phyloP scores from a whole-genome alignment of 345 rosid genomes.

The Eucalyptus decipiens region DNA sequence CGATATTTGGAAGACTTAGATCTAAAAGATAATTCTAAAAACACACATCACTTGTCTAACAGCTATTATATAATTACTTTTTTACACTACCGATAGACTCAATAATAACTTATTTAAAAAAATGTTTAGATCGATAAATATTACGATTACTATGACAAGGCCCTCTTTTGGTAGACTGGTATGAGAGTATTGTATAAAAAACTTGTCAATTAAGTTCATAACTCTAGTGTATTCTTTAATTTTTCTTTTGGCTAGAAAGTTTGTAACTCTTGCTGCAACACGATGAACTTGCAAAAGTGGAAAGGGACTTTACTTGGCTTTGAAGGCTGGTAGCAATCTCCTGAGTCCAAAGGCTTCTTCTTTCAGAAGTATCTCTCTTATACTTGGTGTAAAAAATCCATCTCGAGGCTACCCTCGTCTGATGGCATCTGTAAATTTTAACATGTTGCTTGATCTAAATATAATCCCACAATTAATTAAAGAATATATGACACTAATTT shows the following conservation, averaged over 20 bases:
- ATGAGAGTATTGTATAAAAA: neutral
- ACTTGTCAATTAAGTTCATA: neutral
- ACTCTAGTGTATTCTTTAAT: no score
- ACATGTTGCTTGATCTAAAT: neutral
- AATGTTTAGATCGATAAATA: neutral
- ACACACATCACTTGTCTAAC: neutral
- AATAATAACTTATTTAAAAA: neutral
- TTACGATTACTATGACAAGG: fast-evolving
- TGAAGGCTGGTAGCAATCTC: neutral
- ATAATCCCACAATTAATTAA: neutral
- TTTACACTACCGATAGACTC: neutral
- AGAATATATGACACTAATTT: neutral
- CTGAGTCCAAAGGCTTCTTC: neutral
- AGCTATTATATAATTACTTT: neutral
- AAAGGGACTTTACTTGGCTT: neutral
- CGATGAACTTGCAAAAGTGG: neutral
- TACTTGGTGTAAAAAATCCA: neutral
- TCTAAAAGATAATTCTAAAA: neutral
- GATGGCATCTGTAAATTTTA: neutral
- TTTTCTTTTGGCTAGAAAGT: neutral
- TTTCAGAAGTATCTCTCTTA: neutral
- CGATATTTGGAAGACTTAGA: neutral
- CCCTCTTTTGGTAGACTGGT: neutral
- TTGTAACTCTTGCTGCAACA: neutral
- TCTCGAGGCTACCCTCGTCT: neutral